Evolutionary conservation across 2,329 filamentous ascomycete genomes (phyloP).

Genomic region (Venturia nashicola): DNA sequence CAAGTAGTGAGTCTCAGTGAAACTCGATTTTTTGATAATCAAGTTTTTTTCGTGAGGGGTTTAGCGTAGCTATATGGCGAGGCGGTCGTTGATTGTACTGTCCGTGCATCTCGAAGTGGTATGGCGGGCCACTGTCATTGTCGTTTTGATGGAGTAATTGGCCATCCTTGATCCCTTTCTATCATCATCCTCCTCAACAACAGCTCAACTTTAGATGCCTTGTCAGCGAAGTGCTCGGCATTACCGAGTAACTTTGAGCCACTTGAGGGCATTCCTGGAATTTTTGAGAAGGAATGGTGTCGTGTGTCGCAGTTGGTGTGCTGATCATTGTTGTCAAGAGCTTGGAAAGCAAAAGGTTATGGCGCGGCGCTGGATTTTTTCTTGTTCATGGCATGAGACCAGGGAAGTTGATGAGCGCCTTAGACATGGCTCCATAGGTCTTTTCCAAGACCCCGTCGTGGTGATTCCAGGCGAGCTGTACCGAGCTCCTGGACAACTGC

Average conservation of each 20-base stretch:
- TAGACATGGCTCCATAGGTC: not conserved
- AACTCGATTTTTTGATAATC: not conserved
- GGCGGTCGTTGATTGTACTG: not conserved
- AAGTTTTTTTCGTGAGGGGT: not conserved
- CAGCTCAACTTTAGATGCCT: not conserved
- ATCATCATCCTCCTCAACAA: too few relatives aligned
- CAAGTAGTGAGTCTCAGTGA: not conserved
- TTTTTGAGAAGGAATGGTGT: not conserved
- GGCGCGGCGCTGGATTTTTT: not conserved
- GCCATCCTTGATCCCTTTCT: not conserved
- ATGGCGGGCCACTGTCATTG: not conserved
- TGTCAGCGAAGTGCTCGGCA: not conserved
- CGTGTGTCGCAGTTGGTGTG: not conserved
- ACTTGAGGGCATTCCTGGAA: not conserved
- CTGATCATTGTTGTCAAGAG: not conserved
- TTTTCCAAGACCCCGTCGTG: not conserved
- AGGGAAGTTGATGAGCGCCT: not conserved
- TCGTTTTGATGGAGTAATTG: not conserved
- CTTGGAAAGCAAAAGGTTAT: not conserved
- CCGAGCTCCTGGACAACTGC: not conserved
- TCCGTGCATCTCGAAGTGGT: not conserved
- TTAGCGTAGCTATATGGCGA: not conserved
- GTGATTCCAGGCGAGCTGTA: not conserved
- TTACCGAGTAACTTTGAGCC: not conserved
- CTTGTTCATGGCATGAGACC: not conserved